Conservation (phyloP, 345 rosid genomes). For the Dipteronia dyeriana region DNA sequence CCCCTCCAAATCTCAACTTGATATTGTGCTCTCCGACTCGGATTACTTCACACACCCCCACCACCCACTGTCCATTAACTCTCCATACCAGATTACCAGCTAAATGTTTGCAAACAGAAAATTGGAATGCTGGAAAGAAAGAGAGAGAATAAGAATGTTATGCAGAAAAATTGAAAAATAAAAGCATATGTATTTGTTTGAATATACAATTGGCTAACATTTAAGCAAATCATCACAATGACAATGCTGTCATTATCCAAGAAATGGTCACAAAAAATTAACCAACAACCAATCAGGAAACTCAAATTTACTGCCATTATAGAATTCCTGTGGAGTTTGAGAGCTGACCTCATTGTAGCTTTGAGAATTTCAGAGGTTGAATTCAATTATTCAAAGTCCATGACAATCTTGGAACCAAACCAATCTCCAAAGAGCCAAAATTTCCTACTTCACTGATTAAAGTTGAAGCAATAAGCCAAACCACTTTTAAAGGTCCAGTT, state of each 20-base stretch:
- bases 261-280: slow-evolving; percentile 19
- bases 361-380: not conserved
- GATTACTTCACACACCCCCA: not conserved
- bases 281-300: not conserved
- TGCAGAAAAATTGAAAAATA: not conserved
- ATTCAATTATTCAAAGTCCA: not conserved
- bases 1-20: slow-evolving; percentile 15
- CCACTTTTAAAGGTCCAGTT: slow-evolving; percentile 1
- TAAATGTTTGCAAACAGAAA: not conserved
- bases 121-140: not conserved
- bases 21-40: slow-evolving; percentile 1
- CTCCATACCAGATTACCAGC: slow-evolving; percentile 15
- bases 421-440: slow-evolving; percentile 12
- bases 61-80: not conserved
- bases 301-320: not conserved
- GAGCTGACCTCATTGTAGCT: slow-evolving; percentile 1
- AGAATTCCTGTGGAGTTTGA: slow-evolving; percentile 4
- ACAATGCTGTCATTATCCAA: not conserved
- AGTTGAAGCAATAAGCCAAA: slow-evolving; percentile 6
- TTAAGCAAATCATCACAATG: not conserved
- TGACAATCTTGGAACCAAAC: not conserved
- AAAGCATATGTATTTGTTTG: slow-evolving; percentile 7
- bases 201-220: slow-evolving; percentile 19
- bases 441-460: not conserved
- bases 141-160: not conserved